phyloP scores from a whole-genome alignment of 768 basidiomycete genomes.

The Termitomyces sp. region DNA sequence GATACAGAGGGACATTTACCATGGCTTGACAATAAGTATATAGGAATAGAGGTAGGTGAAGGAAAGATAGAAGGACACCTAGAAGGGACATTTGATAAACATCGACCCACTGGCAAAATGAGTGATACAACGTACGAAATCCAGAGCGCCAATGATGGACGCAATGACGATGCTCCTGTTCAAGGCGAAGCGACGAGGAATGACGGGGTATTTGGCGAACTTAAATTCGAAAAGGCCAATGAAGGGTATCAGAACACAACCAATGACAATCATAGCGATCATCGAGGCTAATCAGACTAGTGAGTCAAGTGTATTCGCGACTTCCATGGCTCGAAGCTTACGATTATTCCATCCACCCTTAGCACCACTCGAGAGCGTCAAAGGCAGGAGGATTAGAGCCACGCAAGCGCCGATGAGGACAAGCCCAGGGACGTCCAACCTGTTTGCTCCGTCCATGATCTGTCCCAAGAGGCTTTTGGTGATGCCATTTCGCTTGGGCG shows the following conservation, averaged over 20 bases:
- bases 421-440: constrained; percentile 48
- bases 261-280: constrained; percentile 46
- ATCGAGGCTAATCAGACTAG: constrained; percentile 33
- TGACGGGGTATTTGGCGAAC: constrained; percentile 50
- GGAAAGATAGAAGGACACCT: constrained; percentile 64
- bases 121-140: constrained; percentile 38
- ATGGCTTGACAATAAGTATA: constrained; percentile 45
- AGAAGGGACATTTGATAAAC: constrained; percentile 1
- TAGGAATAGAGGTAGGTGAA: constrained; percentile 73
- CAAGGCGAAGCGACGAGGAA: constrained; percentile 51
- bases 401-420: constrained; percentile 41
- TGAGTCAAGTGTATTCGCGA: neutral
- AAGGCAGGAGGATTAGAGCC: constrained; percentile 47
- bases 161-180: constrained; percentile 58
- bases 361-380: constrained; percentile 41
- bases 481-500: neutral
- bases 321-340: constrained; percentile 18
- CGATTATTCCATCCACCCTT: constrained; percentile 40
- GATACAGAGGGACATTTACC: constrained; percentile 21
- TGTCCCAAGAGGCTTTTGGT: constrained; percentile 13
- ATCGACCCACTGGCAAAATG: neutral
- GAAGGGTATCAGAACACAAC: constrained; percentile 34
- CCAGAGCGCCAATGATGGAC: constrained; percentile 55
- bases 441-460: constrained; percentile 19
- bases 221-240: constrained; percentile 43